These are phyloP conservation scores for Sporothrix mexicana DNA, from an alignment of 2,329 filamentous ascomycete genomes.

Conservation along the genomic window DNA sequence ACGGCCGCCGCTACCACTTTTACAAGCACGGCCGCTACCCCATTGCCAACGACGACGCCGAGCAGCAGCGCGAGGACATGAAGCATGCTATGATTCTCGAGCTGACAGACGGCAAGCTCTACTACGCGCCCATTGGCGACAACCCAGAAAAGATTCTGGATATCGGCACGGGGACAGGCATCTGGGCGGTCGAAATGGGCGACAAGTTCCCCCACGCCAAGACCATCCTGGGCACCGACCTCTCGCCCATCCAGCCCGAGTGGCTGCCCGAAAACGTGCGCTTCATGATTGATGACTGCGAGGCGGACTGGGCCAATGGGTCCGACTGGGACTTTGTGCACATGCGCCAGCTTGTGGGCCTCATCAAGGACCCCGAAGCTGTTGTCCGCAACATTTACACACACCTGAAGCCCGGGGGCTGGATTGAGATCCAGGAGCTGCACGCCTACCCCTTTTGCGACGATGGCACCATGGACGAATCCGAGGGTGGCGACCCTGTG, in stretches of 20 bases:
- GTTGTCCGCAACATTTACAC: conserved; percentile 44
- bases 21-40: conserved; percentile 54
- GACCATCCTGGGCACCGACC: conserved; percentile 50
- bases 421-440: conserved; percentile 58
- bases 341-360: conserved; percentile 56
- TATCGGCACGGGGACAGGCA: conserved; percentile 55
- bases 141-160: conserved; percentile 53
- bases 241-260: conserved; percentile 54
- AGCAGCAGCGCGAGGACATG: conserved; percentile 54
- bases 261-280: conserved; percentile 64
- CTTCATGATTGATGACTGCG: conserved; percentile 68
- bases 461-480: conserved; percentile 50
- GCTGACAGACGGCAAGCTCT: conserved; percentile 50
- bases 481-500: conserved; percentile 43
- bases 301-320: conserved; percentile 62
- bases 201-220: conserved; percentile 51
- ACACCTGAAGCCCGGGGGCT: conserved; percentile 54
- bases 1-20: conserved; percentile 48
- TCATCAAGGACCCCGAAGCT: conserved; percentile 57
- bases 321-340: conserved; percentile 62
- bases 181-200: conserved; percentile 53
- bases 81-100: conserved; percentile 55
- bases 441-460: conserved; percentile 51
- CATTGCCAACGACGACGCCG: conserved; percentile 54
- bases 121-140: conserved; percentile 49